Conservation (phyloP, 371 early-diverging fungal genomes). For the Mortierella sp. region DNA sequence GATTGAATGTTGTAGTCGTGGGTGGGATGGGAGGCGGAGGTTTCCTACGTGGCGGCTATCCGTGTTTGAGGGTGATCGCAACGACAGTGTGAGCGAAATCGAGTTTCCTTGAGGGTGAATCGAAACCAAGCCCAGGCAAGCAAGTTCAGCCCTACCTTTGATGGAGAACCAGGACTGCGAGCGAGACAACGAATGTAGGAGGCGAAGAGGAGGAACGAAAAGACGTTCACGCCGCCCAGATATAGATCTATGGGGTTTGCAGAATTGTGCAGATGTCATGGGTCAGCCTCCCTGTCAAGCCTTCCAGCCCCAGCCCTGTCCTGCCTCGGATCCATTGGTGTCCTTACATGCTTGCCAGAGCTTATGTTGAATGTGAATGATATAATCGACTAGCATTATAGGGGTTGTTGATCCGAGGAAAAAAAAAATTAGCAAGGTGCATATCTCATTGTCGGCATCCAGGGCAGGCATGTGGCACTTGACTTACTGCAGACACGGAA, state of each 20-base stretch:
- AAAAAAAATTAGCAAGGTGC: not conserved
- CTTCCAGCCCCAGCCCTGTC: not conserved
- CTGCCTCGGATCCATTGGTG: not conserved
- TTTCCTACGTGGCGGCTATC: slow-evolving; percentile 31
- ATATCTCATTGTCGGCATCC: not conserved
- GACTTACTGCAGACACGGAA: slow-evolving; percentile 55
- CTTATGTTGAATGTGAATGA: slow-evolving; percentile 10
- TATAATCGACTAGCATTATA: slow-evolving; percentile 20
- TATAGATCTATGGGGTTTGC: slow-evolving; percentile 19
- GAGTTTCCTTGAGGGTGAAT: not conserved
- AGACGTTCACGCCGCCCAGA: slow-evolving; percentile 15
- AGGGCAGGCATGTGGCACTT: not conserved
- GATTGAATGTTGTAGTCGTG: slow-evolving; percentile 36
- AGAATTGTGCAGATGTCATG: too few species aligned
- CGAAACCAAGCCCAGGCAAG: too few species aligned
- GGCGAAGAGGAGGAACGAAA: slow-evolving; percentile 24
- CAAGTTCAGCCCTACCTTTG: slow-evolving; percentile 24
- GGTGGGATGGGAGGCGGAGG: slow-evolving; percentile 29
- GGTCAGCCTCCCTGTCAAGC: not conserved
- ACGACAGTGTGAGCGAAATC: not conserved
- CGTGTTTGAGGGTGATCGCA: not conserved
- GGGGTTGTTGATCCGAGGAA: not conserved
- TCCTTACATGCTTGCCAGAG: slow-evolving; percentile 30
- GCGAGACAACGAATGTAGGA: slow-evolving; percentile 39
- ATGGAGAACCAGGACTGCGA: slow-evolving; percentile 35